These are phyloP conservation scores for Tuber borchii DNA, from an alignment of 495 filamentous ascomycete species.

Conservation along the genomic window DNA sequence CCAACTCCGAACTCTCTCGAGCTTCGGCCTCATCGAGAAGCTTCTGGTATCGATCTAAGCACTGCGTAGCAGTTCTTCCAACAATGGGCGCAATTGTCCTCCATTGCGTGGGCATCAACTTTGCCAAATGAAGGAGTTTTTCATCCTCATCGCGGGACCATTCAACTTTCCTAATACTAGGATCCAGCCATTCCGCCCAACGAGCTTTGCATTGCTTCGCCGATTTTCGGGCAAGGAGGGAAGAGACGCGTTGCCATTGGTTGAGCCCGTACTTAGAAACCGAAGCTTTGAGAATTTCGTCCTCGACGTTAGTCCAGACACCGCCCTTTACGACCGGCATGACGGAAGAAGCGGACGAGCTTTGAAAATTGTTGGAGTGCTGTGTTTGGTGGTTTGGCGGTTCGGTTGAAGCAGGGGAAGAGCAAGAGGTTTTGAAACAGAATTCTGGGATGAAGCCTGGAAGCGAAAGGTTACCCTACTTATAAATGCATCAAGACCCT, in stretches of 20 bases:
- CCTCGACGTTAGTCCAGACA: constrained; percentile 74
- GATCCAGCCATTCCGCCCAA: constrained; percentile 97
- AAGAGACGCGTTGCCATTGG: constrained; percentile 98
- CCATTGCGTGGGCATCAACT: constrained; percentile 99
- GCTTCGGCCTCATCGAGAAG: constrained; percentile 93
- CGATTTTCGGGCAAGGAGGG: constrained; percentile 91
- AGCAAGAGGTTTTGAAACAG: neutral
- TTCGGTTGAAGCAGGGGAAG: constrained; percentile 46
- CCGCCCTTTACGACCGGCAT: constrained; percentile 99
- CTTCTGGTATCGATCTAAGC: constrained; percentile 92
- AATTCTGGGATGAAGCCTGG: neutral
- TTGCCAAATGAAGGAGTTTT: constrained; percentile 89
- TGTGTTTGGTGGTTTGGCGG: constrained; percentile 49
- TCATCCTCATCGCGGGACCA: constrained; percentile 99
- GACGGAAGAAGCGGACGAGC: constrained; percentile 32
- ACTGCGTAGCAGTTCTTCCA: constrained; percentile 91
- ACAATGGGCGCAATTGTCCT: constrained; percentile 96
- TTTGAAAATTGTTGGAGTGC: constrained; percentile 52
- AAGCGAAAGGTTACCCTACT: neutral
- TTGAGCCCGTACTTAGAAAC: constrained; percentile 97
- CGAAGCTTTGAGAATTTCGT: constrained; percentile 94
- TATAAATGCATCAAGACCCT: neutral
- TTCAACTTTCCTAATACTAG: constrained; percentile 93
- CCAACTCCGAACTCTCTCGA: constrained; percentile 71
- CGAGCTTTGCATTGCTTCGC: constrained; percentile 98